phyloP scores from a whole-genome alignment of 352 stramenopile species.

The Lagenidium giganteum region DNA sequence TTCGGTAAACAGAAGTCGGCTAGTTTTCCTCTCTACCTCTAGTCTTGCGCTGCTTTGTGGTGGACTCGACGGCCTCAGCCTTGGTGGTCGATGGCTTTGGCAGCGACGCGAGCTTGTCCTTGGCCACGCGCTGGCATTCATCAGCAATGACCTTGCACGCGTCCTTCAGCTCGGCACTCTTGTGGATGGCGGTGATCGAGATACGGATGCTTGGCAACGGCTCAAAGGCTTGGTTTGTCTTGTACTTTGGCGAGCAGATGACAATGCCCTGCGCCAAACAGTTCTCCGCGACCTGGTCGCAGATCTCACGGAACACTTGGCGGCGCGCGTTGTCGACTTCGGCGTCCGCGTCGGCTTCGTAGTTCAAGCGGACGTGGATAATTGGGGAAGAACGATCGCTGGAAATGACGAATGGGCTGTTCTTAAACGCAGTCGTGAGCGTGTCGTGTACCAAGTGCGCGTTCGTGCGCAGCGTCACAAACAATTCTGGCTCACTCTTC shows the following conservation, averaged over 20 bases:
- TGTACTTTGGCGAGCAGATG: slow-evolving; percentile 72
- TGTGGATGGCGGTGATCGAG: slow-evolving; percentile 70
- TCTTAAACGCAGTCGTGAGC: slow-evolving; percentile 30
- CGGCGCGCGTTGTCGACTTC: slow-evolving; percentile 44
- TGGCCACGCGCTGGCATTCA: slow-evolving; percentile 49
- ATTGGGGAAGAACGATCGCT: slow-evolving; percentile 66
- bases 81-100: slow-evolving; percentile 7
- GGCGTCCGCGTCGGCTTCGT: slow-evolving; percentile 30
- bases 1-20: neutral
- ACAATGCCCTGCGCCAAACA: slow-evolving; percentile 56
- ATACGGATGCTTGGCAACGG: slow-evolving; percentile 69
- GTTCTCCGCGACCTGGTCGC: slow-evolving; percentile 59
- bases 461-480: slow-evolving; percentile 61
- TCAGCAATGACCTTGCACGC: slow-evolving; percentile 53
- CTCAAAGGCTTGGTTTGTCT: slow-evolving; percentile 52
- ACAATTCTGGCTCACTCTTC: slow-evolving; percentile 69
- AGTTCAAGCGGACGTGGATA: slow-evolving; percentile 55
- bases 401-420: slow-evolving; percentile 42
- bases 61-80: slow-evolving; percentile 14
- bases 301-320: slow-evolving; percentile 46
- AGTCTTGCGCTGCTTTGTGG: slow-evolving; percentile 39
- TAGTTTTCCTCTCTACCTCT: neutral
- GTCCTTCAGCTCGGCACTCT: slow-evolving; percentile 39
- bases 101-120: slow-evolving; percentile 29
- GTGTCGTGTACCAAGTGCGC: slow-evolving; percentile 50